Evolutionary conservation across 257 asterid genomes (phyloP).

Genomic region (Solanum pennellii): DNA sequence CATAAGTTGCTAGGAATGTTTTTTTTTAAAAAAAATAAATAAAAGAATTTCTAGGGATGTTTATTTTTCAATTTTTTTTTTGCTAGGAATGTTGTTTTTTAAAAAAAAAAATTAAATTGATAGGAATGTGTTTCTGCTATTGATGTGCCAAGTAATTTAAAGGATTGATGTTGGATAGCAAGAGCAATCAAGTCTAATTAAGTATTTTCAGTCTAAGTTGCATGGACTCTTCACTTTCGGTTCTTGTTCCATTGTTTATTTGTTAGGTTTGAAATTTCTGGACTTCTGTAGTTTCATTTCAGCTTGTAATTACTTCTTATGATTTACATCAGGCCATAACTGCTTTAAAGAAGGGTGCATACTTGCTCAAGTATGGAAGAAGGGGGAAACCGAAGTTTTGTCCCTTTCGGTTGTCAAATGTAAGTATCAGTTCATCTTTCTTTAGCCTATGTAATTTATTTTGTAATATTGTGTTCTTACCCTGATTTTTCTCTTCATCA

Average conservation of each 20-base stretch:
- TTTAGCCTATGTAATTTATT: neutral
- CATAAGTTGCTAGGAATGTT: neutral
- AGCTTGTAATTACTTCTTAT: constrained; percentile 12
- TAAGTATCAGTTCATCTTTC: constrained; percentile 18
- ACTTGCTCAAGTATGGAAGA: constrained; percentile 80
- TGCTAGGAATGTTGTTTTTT: neutral
- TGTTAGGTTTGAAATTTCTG: constrained; percentile 3
- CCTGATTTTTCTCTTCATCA: neutral
- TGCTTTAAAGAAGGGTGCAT: constrained; percentile 84
- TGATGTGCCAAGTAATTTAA: neutral
- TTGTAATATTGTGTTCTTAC: constrained; percentile 1
- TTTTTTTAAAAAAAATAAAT: too few species aligned
- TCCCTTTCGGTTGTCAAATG: constrained; percentile 85
- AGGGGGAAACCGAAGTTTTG: constrained; percentile 94
- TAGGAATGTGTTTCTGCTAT: neutral
- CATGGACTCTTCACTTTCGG: neutral
- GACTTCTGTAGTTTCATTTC: constrained; percentile 5
- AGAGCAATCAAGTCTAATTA: neutral
- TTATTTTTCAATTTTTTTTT: neutral
- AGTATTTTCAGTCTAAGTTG: neutral
- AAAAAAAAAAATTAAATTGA: too few species aligned
- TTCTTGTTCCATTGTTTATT: constrained; percentile 2
- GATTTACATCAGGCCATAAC: constrained; percentile 57
- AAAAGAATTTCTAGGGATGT: neutral
- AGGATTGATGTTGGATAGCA: neutral